These are phyloP conservation scores for Daldinia vernicosa DNA, from an alignment of 495 filamentous ascomycete genomes.

Conservation along the genomic window DNA sequence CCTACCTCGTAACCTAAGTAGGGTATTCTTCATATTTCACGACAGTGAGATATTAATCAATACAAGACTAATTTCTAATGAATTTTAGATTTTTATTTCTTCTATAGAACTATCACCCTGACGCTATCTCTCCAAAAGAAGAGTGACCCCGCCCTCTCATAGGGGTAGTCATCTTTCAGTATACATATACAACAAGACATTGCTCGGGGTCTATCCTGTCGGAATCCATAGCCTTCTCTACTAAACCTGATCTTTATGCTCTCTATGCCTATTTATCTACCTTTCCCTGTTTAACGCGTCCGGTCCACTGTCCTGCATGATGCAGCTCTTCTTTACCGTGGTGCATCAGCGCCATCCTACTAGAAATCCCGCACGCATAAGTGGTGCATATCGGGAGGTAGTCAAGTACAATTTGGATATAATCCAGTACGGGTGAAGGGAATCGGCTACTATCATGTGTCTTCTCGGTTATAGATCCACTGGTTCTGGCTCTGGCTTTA, in stretches of 20 bases:
- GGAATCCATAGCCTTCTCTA: conserved; percentile 5
- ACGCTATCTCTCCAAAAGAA: neutral
- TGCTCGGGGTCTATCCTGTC: conserved; percentile 4
- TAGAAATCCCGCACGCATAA: conserved; percentile 9
- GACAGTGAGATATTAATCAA: neutral
- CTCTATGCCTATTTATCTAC: conserved; percentile 39
- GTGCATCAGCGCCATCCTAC: conserved; percentile 19
- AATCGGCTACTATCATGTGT: conserved; percentile 10
- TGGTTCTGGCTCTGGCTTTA: conserved; percentile 57
- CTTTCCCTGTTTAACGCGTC: conserved; percentile 23
- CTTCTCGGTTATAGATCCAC: conserved; percentile 28
- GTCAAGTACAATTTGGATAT: conserved; percentile 31
- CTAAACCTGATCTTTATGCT: conserved; percentile 12
- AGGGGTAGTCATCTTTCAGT: neutral
- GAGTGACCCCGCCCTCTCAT: neutral
- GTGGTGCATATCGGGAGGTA: conserved; percentile 35
- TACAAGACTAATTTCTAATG: neutral
- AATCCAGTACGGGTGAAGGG: conserved; percentile 12
- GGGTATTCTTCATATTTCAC: neutral
- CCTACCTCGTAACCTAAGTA: no score
- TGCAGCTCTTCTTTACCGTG: conserved; percentile 9
- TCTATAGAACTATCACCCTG: neutral
- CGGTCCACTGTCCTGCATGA: conserved; percentile 5
- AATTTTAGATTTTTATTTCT: neutral
- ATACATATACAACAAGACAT: neutral